Evolutionary conservation across 768 basidiomycete species (phyloP).

Genomic region (Gymnopilus dilepis): DNA sequence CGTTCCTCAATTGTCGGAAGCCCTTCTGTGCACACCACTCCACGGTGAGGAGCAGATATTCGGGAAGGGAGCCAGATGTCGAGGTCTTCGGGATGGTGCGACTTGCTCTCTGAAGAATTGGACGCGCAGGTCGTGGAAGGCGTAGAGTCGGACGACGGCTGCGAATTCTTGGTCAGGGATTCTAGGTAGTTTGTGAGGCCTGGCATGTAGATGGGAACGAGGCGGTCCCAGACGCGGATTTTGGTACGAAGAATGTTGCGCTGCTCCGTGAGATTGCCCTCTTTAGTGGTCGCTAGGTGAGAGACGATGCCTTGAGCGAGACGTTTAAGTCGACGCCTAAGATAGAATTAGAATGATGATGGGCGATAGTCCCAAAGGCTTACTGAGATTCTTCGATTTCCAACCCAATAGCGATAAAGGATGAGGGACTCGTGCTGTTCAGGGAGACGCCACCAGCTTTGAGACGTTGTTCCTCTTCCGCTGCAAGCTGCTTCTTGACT

Average conservation of each 20-base stretch:
- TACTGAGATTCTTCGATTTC: constrained; percentile 21
- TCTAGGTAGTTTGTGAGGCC: background rate
- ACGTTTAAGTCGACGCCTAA: constrained; percentile 11
- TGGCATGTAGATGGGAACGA: background rate
- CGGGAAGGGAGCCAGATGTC: constrained; percentile 13
- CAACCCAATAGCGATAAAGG: constrained; percentile 16
- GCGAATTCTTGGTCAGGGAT: background rate
- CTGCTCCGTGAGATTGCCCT: too few relatives aligned
- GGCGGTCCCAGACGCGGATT: too few relatives aligned
- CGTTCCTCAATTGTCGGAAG: constrained; percentile 10
- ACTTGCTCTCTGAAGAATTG: too few relatives aligned
- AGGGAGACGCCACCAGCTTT: background rate
- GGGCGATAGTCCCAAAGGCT: background rate
- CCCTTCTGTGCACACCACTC: background rate
- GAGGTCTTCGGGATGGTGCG: constrained; percentile 8
- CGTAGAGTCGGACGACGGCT: too few relatives aligned
- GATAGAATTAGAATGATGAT: too few relatives aligned
- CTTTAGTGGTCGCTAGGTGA: background rate
- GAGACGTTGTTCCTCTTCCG: constrained; percentile 7
- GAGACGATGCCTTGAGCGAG: constrained; percentile 13
- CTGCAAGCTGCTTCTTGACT: constrained; percentile 4
- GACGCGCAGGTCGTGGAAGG: too few relatives aligned
- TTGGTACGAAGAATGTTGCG: too few relatives aligned
- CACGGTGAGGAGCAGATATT: background rate
- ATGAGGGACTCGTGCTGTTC: constrained; percentile 11